Conservation (phyloP, 2,329 filamentous ascomycete species). For the Trichocomaceae sp. region DNA sequence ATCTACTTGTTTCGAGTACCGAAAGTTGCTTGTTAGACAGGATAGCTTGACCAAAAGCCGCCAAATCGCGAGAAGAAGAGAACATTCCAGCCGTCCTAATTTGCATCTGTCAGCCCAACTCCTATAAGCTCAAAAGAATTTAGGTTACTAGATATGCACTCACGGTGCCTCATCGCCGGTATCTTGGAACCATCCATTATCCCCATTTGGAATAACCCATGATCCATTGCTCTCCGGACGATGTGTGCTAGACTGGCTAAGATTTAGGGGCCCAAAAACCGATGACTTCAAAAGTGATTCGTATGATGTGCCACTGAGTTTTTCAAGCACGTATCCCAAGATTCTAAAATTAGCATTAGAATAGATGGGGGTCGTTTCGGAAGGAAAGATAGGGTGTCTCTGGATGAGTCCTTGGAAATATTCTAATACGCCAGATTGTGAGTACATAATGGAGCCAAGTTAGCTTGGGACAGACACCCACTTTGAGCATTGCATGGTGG, state of each 20-base stretch:
- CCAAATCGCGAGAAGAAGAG: conserved; percentile 39
- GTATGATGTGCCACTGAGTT: conserved; percentile 31
- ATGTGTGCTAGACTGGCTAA: conserved; percentile 31
- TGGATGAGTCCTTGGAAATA: conserved; percentile 30
- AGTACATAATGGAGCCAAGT: background rate
- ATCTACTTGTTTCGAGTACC: conserved; percentile 34
- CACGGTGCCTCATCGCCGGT: conserved; percentile 39
- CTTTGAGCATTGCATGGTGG: background rate
- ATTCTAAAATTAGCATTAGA: conserved; percentile 33
- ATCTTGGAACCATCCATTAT: conserved; percentile 30
- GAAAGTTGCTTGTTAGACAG: conserved; percentile 34
- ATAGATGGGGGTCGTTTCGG: conserved; percentile 28
- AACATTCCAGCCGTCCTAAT: conserved; percentile 39
- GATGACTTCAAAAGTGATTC: conserved; percentile 30
- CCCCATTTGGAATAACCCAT: conserved; percentile 34
- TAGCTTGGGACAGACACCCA: background rate
- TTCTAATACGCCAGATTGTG: conserved; percentile 20
- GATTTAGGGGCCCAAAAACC: conserved; percentile 34
- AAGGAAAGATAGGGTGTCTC: conserved; percentile 26
- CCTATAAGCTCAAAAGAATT: no score
- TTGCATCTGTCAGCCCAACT: background rate
- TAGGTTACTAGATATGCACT: conserved; percentile 18
- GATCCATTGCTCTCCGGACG: conserved; percentile 6
- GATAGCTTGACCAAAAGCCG: conserved; percentile 40
- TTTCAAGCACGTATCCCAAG: conserved; percentile 34